Evolutionary conservation across 192 early-diverging fungal genomes (phyloP), one percentile per base, ranked within the genome.

Genomic region (Podila epigama): DNA sequence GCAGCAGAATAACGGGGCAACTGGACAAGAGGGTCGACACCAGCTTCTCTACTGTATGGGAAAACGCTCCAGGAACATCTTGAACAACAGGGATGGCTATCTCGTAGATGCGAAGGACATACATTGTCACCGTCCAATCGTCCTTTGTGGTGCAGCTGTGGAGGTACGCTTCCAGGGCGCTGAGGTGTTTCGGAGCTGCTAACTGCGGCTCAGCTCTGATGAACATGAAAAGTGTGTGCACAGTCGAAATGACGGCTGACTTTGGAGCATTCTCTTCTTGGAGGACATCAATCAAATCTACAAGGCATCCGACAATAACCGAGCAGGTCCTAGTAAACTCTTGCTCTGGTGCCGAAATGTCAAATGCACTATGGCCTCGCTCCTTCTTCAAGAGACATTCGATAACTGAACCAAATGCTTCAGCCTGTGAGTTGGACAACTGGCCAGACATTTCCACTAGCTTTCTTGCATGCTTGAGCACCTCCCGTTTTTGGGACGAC

Each of bases 111-210:
- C 61, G 59, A 29, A 77, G 56, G n/a, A 77, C 73, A 61, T 64
- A 64, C 66, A 77, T 64, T 7, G 73, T 77, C 7, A 77, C 51
- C 27, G 39, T 53, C 73, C 73, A 77, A 44, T 77, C 73, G 6
- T 68, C 73, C 1, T 66, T 51, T 0, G 65, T 68, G 9, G 53
- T 22, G 20, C 60, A 63, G 42, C 61, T 63, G n/a, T 77, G 73
- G 7, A 77, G 66, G 40, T 77, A 77, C 1, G 54, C 66, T 15
- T 58, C 28, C 34, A 77, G 50, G 3, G 60, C 44, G 8, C 66
- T 52, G 28, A 77, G 55, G 20, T 77, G 66, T 28, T 60, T 68
- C 22, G 66, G 60, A 4, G 54, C 39, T 16, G 58, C 39, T n/a
- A 77, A 32, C 16, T 37, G 53, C 4, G 73, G 73, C 27, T 77